Conservation (phyloP, 305 asterid genomes). For the Solanum aculeatissimum region DNA sequence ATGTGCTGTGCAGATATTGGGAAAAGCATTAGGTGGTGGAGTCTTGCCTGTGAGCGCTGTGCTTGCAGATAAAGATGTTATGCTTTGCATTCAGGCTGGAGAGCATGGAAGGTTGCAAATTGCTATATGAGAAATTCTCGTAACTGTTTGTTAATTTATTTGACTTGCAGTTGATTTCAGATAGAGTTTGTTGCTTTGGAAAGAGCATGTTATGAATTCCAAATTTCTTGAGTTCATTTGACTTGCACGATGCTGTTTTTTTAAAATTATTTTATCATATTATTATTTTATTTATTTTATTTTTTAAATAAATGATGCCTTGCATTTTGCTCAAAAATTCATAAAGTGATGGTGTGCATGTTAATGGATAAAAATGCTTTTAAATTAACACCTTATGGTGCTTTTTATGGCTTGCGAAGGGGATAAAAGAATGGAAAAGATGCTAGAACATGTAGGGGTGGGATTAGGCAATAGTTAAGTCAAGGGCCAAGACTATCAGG, state of each 20-base stretch:
- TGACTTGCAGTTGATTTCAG: background rate
- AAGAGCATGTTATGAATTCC: background rate
- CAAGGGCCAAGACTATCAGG: background rate
- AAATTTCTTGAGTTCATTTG: background rate
- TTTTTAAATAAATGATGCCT: background rate
- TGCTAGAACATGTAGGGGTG: background rate
- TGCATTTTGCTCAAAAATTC: background rate
- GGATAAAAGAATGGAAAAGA: background rate
- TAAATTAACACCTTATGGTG: background rate
- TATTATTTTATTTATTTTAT: too few species aligned
- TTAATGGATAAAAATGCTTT: background rate
- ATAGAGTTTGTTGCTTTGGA: background rate
- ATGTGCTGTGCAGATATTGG: slow-evolving; percentile 54
- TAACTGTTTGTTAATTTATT: background rate
- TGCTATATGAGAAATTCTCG: background rate
- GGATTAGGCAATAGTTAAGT: background rate
- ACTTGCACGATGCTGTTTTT: background rate
- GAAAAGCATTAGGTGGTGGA: slow-evolving; percentile 98
- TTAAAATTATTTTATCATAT: too few species aligned
- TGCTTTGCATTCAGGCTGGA: slow-evolving; percentile 97
- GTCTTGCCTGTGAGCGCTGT: slow-evolving; percentile 94
- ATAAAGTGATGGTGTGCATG: background rate
- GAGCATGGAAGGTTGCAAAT: slow-evolving; percentile 88
- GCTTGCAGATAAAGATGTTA: slow-evolving; percentile 85
- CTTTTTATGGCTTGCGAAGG: background rate